phyloP scores from a whole-genome alignment of 2,329 filamentous ascomycete species.

The Aureobasidium melanogenum region DNA sequence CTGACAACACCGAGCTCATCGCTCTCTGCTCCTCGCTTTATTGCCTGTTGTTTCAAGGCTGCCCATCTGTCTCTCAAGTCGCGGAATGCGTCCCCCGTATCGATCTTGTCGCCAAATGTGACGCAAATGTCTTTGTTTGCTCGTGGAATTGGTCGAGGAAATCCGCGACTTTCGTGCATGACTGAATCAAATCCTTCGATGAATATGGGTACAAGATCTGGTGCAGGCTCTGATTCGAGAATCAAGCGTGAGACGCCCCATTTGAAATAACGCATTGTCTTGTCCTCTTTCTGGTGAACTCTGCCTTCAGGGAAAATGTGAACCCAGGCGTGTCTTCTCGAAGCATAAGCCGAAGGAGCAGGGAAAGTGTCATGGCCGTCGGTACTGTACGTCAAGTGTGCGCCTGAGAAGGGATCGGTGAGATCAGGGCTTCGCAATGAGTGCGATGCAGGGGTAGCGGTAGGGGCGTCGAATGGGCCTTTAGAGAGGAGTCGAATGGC shows the following conservation, averaged over 20 bases:
- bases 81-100: slow-evolving; percentile 66
- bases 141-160: slow-evolving; percentile 73
- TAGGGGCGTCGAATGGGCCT: slow-evolving; percentile 14
- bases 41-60: slow-evolving; percentile 50
- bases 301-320: slow-evolving; percentile 95
- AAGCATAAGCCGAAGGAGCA: slow-evolving; percentile 62
- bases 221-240: slow-evolving; percentile 77
- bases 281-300: slow-evolving; percentile 75
- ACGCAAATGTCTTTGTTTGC: slow-evolving; percentile 61
- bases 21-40: slow-evolving; percentile 25
- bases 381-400: slow-evolving; percentile 54
- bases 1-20: slow-evolving; percentile 48
- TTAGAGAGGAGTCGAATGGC: slow-evolving; percentile 73
- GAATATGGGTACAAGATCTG: slow-evolving; percentile 88
- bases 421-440: slow-evolving; percentile 19
- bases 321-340: slow-evolving; percentile 70
- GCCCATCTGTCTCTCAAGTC: slow-evolving; percentile 69
- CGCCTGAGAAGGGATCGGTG: slow-evolving; percentile 48
- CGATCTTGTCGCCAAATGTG: slow-evolving; percentile 69
- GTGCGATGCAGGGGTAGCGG: not conserved
- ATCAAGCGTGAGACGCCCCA: slow-evolving; percentile 92
- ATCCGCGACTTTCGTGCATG: slow-evolving; percentile 76
- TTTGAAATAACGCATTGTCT: slow-evolving; percentile 91
- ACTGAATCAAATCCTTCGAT: slow-evolving; percentile 80
- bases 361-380: slow-evolving; percentile 57